Percentiles rank a stretch among this genome's conserved stretches.
These are phyloP conservation scores for Rosa hybrid DNA, from an alignment of 331 rosid species.

Conservation along the genomic window DNA sequence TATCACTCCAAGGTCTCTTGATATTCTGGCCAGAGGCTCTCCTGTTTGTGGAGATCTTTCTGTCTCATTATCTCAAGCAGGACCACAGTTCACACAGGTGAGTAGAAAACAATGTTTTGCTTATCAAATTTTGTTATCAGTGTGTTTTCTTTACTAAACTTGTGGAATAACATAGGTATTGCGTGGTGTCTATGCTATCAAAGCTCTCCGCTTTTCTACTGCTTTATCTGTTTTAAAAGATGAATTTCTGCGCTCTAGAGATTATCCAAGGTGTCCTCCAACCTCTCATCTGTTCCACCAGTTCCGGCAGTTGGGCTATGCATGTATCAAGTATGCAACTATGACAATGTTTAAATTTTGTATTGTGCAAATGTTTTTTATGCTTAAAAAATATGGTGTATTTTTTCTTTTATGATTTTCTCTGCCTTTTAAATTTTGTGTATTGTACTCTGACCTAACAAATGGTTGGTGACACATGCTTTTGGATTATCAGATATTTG, in stretches of 20 bases:
- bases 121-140: slow-evolving; percentile 24
- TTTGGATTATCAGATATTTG: neutral
- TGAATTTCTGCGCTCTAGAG: slow-evolving; percentile 95
- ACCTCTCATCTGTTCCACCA: slow-evolving; percentile 90
- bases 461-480: neutral
- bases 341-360: slow-evolving; percentile 18
- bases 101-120: slow-evolving; percentile 29
- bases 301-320: slow-evolving; percentile 93
- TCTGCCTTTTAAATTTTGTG: neutral
- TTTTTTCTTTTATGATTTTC: neutral
- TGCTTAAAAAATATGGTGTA: neutral
- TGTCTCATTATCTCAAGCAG: slow-evolving; percentile 94
- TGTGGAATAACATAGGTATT: slow-evolving; percentile 58
- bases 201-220: slow-evolving; percentile 83
- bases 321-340: slow-evolving; percentile 83
- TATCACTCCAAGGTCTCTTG: slow-evolving; percentile 93
- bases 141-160: slow-evolving; percentile 36
- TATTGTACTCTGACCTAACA: neutral
- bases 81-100: slow-evolving; percentile 98
- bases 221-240: slow-evolving; percentile 90
- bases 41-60: slow-evolving; percentile 99
- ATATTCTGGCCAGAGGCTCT: slow-evolving; percentile 93
- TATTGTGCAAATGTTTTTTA: slow-evolving; percentile 1
- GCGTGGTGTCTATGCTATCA: slow-evolving; percentile 92
- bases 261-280: slow-evolving; percentile 96